Evolutionary conservation across 2,329 filamentous ascomycete genomes (phyloP).

Genomic region (Blastomyces parvus): DNA sequence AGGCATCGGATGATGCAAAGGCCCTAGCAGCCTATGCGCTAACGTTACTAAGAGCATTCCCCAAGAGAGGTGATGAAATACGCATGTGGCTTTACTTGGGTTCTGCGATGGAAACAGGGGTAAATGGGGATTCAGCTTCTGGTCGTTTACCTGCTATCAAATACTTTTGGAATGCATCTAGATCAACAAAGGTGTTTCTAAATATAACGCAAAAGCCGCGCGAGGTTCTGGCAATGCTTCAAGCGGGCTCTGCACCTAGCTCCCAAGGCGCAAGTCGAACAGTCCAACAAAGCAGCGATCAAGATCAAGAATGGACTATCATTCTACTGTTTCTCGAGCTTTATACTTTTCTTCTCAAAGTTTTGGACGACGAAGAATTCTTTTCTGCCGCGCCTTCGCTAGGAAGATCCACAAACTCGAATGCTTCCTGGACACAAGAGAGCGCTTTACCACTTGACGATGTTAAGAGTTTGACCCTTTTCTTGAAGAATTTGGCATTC

Average conservation of each 20-base stretch:
- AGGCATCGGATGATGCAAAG: conserved; percentile 52
- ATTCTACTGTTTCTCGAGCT: conserved; percentile 86
- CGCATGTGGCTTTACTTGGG: conserved; percentile 88
- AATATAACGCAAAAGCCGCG: conserved; percentile 49
- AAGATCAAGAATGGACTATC: conserved; percentile 71
- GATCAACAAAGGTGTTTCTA: conserved; percentile 48
- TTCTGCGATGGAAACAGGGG: conserved; percentile 42
- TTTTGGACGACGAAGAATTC: conserved; percentile 96
- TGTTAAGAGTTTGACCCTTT: conserved; percentile 64
- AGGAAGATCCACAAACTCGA: conserved; percentile 38
- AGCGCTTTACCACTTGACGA: conserved; percentile 63
- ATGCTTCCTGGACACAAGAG: conserved; percentile 47
- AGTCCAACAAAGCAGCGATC: conserved; percentile 28
- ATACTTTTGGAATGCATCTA: conserved; percentile 71
- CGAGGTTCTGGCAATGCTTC: conserved; percentile 49
- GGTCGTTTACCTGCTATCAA: conserved; percentile 56
- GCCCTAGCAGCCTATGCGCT: conserved; percentile 77
- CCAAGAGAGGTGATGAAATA: conserved; percentile 71
- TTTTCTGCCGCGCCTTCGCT: conserved; percentile 48
- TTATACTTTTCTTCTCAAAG: conserved; percentile 82
- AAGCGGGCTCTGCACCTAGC: conserved; percentile 36
- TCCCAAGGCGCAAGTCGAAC: conserved; percentile 20
- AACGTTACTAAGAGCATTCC: conserved; percentile 76
- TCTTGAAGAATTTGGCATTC: conserved; percentile 86
- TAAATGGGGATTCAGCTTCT: conserved; percentile 24